These are phyloP conservation scores for Vigna reflexopilosa DNA, from an alignment of 306 rosid species.

Conservation along the genomic window DNA sequence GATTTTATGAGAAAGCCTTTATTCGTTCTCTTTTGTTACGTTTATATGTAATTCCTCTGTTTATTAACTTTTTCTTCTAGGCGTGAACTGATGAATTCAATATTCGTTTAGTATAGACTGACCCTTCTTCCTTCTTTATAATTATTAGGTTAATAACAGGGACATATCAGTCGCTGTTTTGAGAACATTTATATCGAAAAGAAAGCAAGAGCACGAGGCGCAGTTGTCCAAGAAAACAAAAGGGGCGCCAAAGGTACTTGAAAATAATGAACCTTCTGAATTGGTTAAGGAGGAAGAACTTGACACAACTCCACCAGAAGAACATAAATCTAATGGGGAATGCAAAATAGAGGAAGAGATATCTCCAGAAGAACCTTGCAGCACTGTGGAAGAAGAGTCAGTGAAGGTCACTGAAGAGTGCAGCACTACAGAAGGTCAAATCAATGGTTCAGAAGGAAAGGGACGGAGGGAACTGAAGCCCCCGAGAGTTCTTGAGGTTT, in stretches of 20 bases:
- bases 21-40: neutral
- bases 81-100: neutral
- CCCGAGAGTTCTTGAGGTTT: conserved; percentile 93
- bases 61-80: neutral
- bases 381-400: conserved; percentile 55
- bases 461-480: conserved; percentile 66
- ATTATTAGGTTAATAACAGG: conserved; percentile 89
- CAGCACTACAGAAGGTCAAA: conserved; percentile 45
- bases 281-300: conserved; percentile 55
- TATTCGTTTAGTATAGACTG: conserved; percentile 15
- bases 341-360: conserved; percentile 52
- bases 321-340: conserved; percentile 59
- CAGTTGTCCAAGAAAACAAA: conserved; percentile 62
- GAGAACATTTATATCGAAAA: conserved; percentile 73
- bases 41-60: neutral
- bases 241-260: conserved; percentile 50
- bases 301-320: conserved; percentile 48
- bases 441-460: conserved; percentile 60
- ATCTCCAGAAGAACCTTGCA: conserved; percentile 61
- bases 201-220: conserved; percentile 77
- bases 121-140: conserved; percentile 15
- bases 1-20: conserved; percentile 2
- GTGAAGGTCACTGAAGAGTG: conserved; percentile 54
- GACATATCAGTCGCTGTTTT: conserved; percentile 95
- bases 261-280: conserved; percentile 58